phyloP scores from a whole-genome alignment of 305 asterid genomes.

The Fraxinus sp. region DNA sequence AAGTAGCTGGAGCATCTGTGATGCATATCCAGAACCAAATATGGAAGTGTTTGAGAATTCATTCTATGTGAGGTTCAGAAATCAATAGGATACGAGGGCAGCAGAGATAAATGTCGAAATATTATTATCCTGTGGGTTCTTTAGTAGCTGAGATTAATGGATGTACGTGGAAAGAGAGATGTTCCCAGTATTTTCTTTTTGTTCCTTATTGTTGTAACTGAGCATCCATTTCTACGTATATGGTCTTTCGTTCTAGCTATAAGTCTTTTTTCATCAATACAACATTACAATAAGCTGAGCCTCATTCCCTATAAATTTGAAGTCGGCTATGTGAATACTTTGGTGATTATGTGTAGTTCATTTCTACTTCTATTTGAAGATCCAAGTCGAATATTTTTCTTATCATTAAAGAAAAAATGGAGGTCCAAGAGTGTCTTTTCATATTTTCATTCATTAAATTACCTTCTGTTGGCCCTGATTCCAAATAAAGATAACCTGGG shows the following conservation, averaged over 20 bases:
- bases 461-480: not conserved
- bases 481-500: not conserved
- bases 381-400: not conserved
- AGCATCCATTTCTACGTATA: not conserved
- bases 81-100: not conserved
- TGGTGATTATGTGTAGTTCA: not conserved
- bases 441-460: not conserved
- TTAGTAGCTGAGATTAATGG: not conserved
- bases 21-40: not conserved
- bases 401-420: not conserved
- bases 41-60: not conserved
- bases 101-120: not conserved
- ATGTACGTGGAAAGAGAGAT: not conserved
- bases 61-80: not conserved
- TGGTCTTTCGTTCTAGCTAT: not conserved
- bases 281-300: not conserved
- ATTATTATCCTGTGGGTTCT: not conserved
- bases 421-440: not conserved
- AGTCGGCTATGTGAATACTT: not conserved
- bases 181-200: not conserved
- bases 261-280: not conserved
- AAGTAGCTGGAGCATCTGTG: not conserved
- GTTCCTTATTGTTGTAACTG: not conserved
- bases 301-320: not conserved
- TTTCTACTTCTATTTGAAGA: not conserved